Percentiles rank a stretch among this genome's conserved stretches.
These are phyloP conservation scores for Psilocybe cubensis DNA, from an alignment of 768 basidiomycete species.

Conservation along the genomic window DNA sequence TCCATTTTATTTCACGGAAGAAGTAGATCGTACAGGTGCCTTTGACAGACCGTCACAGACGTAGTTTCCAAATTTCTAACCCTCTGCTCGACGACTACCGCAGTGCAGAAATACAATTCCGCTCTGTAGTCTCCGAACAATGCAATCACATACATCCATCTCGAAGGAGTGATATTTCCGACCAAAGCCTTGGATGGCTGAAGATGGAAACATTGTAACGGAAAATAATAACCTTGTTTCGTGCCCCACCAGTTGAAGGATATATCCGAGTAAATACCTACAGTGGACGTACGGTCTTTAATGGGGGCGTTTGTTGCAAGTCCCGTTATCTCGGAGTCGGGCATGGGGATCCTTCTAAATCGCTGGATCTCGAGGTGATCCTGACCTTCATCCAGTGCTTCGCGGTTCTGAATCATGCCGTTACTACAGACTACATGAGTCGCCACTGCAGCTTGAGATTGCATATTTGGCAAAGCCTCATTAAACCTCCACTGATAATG, in stretches of 20 bases:
- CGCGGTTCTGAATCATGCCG: too few relatives aligned
- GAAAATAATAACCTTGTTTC: not conserved
- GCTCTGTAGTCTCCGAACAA: too few relatives aligned
- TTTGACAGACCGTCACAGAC: not conserved
- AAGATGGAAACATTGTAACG: not conserved
- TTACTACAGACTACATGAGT: too few relatives aligned
- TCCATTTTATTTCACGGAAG: not conserved
- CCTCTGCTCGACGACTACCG: too few relatives aligned
- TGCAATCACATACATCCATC: too few relatives aligned
- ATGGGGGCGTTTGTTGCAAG: not conserved
- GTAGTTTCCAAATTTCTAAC: too few relatives aligned
- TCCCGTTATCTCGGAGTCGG: not conserved
- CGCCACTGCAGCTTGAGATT: too few relatives aligned
- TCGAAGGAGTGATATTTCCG: too few relatives aligned
- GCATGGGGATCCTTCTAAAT: not conserved
- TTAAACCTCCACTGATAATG: not conserved
- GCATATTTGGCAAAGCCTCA: not conserved
- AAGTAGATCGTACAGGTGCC: not conserved
- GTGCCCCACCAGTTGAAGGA: not conserved
- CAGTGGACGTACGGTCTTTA: not conserved
- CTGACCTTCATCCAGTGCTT: not conserved
- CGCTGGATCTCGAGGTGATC: not conserved
- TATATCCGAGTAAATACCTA: not conserved
- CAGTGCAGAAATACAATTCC: too few relatives aligned
- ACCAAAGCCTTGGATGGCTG: not conserved